Base-by-base conservation (phyloP, 208 protist genomes). In the Trypanosoma melophagium region DNA sequence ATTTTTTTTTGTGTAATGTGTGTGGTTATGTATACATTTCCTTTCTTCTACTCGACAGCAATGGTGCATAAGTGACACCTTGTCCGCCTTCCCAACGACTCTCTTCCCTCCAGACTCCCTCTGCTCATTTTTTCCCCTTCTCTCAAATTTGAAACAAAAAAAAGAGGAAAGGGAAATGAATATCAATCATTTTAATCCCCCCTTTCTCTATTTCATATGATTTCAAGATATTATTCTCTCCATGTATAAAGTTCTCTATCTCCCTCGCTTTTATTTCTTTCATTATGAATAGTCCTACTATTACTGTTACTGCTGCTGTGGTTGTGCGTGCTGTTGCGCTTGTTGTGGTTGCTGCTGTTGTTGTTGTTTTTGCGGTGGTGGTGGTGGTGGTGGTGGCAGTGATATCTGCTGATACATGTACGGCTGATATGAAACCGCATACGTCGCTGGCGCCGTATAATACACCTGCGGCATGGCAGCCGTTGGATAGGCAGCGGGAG, bases 251-350 rank as follows among this genome's bases (percentile, higher is more conserved):
- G 8, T 10, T 47, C 12, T 35, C 24, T 51, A 31, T 62, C 22
- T 62, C 50, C 50, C 50, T 50, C 16, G 8, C 22, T 41, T 50
- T 24, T 50, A 51, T 21, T 9, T 41, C 35, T 50, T 40, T 47
- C 28, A 35, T 35, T 35, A 35, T 69, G n/a, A 40, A 50, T 17
- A 38, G 8, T 25, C 25, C 58, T 41, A 19, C 0, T 19, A 67
- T 13, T 76, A 69, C 42, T 58, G 70, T n/a, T 35, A 38, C 35
- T 69, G 69, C 60, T 70, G 54, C 19, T 69, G 64, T 9, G 53
- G 57, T 49, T 56, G 62, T 54, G 42, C 40, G 54, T 64, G 59
- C 52, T 0, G 4, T 35, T 25, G 45, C 45, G 0, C 31, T 42
- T 61, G 44, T 19, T 53, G 45, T 10, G 1, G 28, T 5, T 71